These are phyloP conservation scores for Fusarium sp. DNA, from an alignment of 2,329 filamentous ascomycete genomes.

Conservation along the genomic window DNA sequence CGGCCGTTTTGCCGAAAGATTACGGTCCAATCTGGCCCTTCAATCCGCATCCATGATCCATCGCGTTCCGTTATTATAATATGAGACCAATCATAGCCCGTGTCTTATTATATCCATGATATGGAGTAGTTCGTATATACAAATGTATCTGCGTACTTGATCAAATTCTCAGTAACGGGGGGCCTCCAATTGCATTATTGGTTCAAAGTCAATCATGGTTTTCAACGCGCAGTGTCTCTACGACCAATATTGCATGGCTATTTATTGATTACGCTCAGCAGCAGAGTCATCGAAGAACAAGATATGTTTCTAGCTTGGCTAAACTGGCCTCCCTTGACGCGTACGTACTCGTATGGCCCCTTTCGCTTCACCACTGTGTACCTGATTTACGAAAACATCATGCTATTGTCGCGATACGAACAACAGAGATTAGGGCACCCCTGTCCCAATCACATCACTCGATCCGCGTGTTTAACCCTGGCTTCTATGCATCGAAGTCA, in stretches of 20 bases:
- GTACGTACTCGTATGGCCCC: constrained; percentile 10
- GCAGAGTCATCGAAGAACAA: constrained; percentile 5
- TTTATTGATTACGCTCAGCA: constrained; percentile 9
- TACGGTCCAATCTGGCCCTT: constrained; percentile 13
- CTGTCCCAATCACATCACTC: constrained; percentile 24
- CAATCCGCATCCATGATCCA: constrained; percentile 5
- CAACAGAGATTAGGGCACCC: background rate
- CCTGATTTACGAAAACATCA: constrained; percentile 13
- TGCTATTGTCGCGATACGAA: constrained; percentile 20
- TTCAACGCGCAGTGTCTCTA: constrained; percentile 7
- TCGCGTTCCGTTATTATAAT: constrained; percentile 7
- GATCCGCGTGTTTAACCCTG: constrained; percentile 15
- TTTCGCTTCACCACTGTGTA: constrained; percentile 2
- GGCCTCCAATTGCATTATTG: background rate
- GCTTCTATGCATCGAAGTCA: constrained; percentile 13
- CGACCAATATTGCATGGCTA: constrained; percentile 15
- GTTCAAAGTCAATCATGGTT: constrained; percentile 5
- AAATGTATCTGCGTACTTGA: background rate
- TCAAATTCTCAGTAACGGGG: background rate
- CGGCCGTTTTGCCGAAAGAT: constrained; percentile 25
- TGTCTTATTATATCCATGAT: background rate
- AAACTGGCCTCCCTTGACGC: constrained; percentile 9
- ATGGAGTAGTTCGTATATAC: background rate
- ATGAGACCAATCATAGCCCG: constrained; percentile 1
- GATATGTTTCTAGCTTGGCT: constrained; percentile 16